Evolutionary conservation across 106 monocot species (phyloP).

Genomic region (Phalaenopsis aphrodite): DNA sequence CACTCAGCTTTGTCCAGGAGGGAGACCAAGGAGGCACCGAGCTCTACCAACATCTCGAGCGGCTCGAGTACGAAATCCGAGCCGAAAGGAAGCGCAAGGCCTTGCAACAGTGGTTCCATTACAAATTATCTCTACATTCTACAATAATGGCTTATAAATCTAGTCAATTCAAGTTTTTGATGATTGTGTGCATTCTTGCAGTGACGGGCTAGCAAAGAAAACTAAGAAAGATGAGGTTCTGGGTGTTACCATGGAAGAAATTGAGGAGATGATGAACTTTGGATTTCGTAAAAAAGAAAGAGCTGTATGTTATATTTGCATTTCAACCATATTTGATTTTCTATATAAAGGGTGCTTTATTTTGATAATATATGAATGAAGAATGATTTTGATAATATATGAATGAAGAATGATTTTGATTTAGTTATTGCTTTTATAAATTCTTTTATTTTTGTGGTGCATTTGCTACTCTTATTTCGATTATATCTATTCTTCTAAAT

Average conservation of each 20-base stretch:
- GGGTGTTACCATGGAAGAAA: conserved; percentile 71
- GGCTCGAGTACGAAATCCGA: conserved; percentile 64
- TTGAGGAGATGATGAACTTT: conserved; percentile 76
- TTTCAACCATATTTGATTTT: background rate
- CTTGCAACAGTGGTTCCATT: conserved; percentile 5
- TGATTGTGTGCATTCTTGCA: conserved; percentile 10
- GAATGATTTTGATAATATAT: background rate
- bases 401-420: background rate
- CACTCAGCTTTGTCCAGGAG: conserved; percentile 36
- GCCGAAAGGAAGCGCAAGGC: conserved; percentile 76
- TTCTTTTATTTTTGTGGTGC: background rate
- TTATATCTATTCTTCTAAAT: background rate
- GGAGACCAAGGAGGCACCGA: conserved; percentile 22
- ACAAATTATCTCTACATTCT: background rate
- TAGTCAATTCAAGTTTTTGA: background rate
- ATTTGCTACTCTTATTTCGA: background rate
- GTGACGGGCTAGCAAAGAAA: conserved; percentile 34
- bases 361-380: background rate
- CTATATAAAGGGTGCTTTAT: background rate
- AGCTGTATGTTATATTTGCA: conserved; percentile 22
- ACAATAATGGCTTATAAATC: background rate
- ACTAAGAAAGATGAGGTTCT: conserved; percentile 41
- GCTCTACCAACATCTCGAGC: conserved; percentile 46
- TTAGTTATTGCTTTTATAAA: background rate
- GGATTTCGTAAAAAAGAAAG: conserved; percentile 43